Percentiles rank a stretch among this genome's conserved stretches.
These are phyloP conservation scores for Oryza longistaminata DNA, from an alignment of 176 grass and related monocot species.

Conservation along the genomic window DNA sequence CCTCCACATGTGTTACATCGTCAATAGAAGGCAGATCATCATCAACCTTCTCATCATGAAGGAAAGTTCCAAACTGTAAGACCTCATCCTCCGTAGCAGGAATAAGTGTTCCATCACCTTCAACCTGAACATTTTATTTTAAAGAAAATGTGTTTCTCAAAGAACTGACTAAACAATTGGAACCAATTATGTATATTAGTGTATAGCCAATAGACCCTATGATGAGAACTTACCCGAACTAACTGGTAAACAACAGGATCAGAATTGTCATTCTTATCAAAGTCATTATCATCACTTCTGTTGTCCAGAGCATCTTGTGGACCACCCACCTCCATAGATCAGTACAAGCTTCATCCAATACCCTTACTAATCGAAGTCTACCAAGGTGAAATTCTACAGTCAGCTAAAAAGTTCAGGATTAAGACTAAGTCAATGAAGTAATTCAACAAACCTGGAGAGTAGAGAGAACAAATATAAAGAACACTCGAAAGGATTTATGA, in stretches of 20 bases:
- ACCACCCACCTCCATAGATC: conserved; percentile 65
- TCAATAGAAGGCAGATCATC: conserved; percentile 54
- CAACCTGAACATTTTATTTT: conserved; percentile 64
- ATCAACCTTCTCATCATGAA: conserved; percentile 76
- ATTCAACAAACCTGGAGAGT: not conserved
- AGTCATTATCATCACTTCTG: conserved; percentile 50
- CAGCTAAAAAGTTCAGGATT: conserved; percentile 28
- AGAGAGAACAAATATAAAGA: conserved; percentile 7
- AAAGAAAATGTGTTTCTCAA: conserved; percentile 2
- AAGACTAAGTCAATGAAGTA: not conserved
- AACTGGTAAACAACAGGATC: conserved; percentile 93
- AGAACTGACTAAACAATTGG: conserved; percentile 1
- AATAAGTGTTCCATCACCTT: conserved; percentile 95
- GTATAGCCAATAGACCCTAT: conserved; percentile 2
- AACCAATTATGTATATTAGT: conserved; percentile 17
- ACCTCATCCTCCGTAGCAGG: conserved; percentile 95
- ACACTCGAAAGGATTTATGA: not conserved
- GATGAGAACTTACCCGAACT: conserved; percentile 73
- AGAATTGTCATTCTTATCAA: conserved; percentile 50
- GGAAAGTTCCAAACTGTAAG: conserved; percentile 74
- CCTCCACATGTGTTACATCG: conserved; percentile 51
- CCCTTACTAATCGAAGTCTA: conserved; percentile 14
- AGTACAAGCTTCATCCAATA: conserved; percentile 61
- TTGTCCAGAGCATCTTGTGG: conserved; percentile 41
- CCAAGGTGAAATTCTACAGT: conserved; percentile 29